phyloP scores from a whole-genome alignment of 2,329 filamentous ascomycete genomes.

The Aspergillus costaricaensis region DNA sequence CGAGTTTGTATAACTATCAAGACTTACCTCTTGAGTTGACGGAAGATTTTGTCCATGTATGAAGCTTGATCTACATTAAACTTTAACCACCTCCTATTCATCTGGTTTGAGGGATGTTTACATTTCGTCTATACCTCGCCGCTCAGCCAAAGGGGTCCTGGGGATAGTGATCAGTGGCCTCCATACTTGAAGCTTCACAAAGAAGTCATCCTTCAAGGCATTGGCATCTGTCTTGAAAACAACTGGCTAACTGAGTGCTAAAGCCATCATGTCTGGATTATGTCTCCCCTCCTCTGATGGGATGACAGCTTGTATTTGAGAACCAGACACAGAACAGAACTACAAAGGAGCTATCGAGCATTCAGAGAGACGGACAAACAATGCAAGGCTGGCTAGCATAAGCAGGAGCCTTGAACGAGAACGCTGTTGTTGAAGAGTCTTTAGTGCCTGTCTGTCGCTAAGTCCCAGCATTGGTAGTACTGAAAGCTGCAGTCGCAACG shows the following conservation, averaged over 20 bases:
- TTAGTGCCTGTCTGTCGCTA: not conserved
- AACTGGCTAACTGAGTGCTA: not conserved
- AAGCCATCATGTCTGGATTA: not conserved
- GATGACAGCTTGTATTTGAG: not conserved
- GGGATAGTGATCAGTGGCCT: not conserved
- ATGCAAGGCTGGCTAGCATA: not conserved
- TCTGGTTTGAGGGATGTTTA: too few relatives aligned
- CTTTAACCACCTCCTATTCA: too few relatives aligned
- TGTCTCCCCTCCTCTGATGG: not conserved
- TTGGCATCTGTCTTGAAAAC: not conserved
- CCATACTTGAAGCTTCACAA: not conserved
- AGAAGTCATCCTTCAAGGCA: not conserved
- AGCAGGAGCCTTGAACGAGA: not conserved
- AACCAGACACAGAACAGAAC: not conserved
- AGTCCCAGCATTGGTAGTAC: not conserved
- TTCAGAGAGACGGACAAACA: not conserved
- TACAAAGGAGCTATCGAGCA: not conserved
- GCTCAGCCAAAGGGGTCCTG: too few relatives aligned
- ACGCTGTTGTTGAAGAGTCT: too few relatives aligned
- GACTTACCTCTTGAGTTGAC: too few relatives aligned
- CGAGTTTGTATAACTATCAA: too few relatives aligned
- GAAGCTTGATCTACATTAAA: too few relatives aligned
- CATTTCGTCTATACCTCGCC: too few relatives aligned
- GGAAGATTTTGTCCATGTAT: too few relatives aligned
- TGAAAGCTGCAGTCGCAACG: not conserved